phyloP scores from a whole-genome alignment of 805 yeast species.

The Wickerhamomyces rabaulensis region DNA sequence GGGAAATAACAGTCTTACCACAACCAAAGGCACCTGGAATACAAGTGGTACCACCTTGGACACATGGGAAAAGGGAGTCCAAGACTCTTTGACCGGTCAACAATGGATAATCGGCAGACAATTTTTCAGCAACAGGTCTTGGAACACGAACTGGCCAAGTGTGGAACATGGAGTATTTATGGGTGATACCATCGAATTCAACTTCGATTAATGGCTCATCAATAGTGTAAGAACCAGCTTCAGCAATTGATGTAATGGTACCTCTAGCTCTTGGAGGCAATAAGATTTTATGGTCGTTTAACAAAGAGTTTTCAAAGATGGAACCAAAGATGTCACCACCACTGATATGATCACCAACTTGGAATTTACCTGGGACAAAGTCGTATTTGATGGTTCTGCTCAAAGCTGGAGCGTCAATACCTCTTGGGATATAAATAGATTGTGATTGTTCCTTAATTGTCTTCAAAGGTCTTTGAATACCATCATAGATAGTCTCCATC shows the following conservation, averaged over 20 bases:
- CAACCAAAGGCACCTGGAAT: conserved; percentile 99
- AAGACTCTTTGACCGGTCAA: conserved; percentile 98
- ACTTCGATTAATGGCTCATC: conserved; percentile 89
- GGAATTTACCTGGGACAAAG: conserved; percentile 71
- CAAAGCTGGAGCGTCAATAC: conserved; percentile 95
- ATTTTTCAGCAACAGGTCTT: conserved; percentile 94
- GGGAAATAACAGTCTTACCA: conserved; percentile 98
- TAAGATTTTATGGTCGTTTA: conserved; percentile 88
- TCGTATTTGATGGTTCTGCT: conserved; percentile 78
- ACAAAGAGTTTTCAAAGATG: conserved; percentile 87
- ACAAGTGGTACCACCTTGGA: conserved; percentile 99
- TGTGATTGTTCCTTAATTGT: conserved; percentile 84
- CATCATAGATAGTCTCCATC: conserved; percentile 98
- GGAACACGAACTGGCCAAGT: conserved; percentile 99
- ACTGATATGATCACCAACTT: conserved; percentile 94
- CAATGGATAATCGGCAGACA: conserved; percentile 90
- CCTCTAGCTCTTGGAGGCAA: conserved; percentile 99
- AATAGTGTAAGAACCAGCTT: conserved; percentile 84
- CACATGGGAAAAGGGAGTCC: conserved; percentile 97
- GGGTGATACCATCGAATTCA: conserved; percentile 85
- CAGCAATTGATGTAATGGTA: conserved; percentile 85
- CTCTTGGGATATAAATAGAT: conserved; percentile 97
- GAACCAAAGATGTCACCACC: conserved; percentile 98
- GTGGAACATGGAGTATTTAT: conserved; percentile 88
- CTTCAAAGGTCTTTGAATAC: conserved; percentile 97